A percentile compares a stretch with the other conserved stretches of the same genome.
These are phyloP conservation scores for Liriodendron chinense DNA, from an alignment of 164 flowering plant species.

Conservation along the genomic window DNA sequence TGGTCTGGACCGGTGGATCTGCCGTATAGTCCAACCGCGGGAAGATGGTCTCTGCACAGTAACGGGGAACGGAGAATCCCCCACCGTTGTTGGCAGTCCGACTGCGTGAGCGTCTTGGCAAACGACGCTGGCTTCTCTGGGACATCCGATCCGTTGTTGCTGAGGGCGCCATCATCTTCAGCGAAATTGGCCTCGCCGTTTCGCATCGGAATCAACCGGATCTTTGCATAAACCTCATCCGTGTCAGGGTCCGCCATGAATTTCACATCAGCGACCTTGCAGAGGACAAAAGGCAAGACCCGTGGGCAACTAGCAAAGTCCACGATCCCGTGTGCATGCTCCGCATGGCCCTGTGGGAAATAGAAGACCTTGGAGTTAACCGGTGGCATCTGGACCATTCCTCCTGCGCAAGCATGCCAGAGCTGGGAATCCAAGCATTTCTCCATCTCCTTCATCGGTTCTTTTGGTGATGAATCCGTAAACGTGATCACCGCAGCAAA, in stretches of 20 bases:
- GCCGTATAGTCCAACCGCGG: constrained; percentile 81
- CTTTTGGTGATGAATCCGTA: constrained; percentile 8
- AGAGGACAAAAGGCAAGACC: constrained; percentile 50
- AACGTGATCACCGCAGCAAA: constrained; percentile 11
- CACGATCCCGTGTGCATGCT: constrained; percentile 55
- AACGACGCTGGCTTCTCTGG: constrained; percentile 72
- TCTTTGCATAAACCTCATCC: constrained; percentile 80
- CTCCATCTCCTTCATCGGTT: constrained; percentile 44
- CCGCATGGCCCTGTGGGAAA: constrained; percentile 94
- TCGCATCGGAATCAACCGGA: constrained; percentile 51
- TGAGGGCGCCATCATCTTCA: constrained; percentile 30
- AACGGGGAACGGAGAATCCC: constrained; percentile 93
- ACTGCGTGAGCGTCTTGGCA: constrained; percentile 91
- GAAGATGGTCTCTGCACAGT: constrained; percentile 96
- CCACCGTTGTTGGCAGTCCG: constrained; percentile 99
- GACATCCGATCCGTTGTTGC: constrained; percentile 23
- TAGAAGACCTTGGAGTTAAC: constrained; percentile 69
- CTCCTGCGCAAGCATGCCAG: constrained; percentile 99
- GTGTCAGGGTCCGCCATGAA: constrained; percentile 82
- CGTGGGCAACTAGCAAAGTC: constrained; percentile 41
- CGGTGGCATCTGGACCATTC: constrained; percentile 86
- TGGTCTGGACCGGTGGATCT: constrained; percentile 91
- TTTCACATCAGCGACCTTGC: constrained; percentile 57
- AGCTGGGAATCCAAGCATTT: constrained; percentile 81
- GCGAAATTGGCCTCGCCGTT: constrained; percentile 27